Evolutionary conservation across 768 basidiomycete species (phyloP), one percentile per base, ranked within the genome.

Genomic region (Amanita molliuscula): DNA sequence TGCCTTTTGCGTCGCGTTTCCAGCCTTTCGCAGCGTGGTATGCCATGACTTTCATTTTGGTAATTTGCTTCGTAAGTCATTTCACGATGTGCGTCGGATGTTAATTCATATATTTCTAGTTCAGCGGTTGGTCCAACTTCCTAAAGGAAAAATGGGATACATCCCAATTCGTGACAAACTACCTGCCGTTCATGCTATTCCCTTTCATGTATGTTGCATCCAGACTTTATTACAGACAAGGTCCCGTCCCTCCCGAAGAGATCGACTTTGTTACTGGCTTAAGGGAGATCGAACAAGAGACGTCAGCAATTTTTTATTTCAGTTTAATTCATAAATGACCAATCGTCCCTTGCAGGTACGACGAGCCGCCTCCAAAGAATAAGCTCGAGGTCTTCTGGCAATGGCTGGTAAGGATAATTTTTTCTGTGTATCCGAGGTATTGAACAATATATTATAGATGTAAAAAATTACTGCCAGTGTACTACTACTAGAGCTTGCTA

Each of bases 191-290:
- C 4, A 55, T 60, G n/a, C 47, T 82, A 28, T 90, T 92, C 79
- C 88, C 89, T 16, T 47, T 92, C 44, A 60, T 95, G 33, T 95
- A 87, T 64, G 6, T 73, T 33, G 72, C 65, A 15, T 76, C 81
- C 53, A 78, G 77, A 58, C 53, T 84, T 35, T 74, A 70, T 61
- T 77, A 71, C 50, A 75, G 72, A 58, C 66, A 67, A 37, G 68
- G 69, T 16, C 55, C 70, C 23, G 67, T 81, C 38, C 61, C 66
- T 29, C 55, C 81, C 0, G 59, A 73, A 18, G 80, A 94, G 31
- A 93, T 97, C 88, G 94, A 96, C 67, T 93, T 94, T 60, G 67
- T 81, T 37, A 72, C 75, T 4, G 78, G 82, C 52, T 70, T 87
- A 48, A 80, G 75, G 31, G 77, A 83, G 59, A 81, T 88, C 40